These are phyloP conservation scores for Pseudozyma hubeiensis DNA, from an alignment of 1,284 basidiomycete species.

Conservation along the genomic window DNA sequence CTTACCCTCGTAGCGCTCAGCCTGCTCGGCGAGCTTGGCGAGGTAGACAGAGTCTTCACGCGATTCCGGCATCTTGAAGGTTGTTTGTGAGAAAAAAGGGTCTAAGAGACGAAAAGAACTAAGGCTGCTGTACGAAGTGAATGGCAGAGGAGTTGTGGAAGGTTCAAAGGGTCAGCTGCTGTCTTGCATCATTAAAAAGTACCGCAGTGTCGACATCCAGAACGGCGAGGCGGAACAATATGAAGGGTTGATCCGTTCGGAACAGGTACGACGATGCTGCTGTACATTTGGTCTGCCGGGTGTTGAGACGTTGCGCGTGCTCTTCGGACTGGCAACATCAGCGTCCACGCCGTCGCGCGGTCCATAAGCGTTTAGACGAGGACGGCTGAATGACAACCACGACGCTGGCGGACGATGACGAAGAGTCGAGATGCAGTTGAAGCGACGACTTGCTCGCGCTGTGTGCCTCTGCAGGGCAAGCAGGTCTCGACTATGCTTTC, in stretches of 20 bases:
- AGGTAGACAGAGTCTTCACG: conserved; percentile 69
- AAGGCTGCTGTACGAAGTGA: conserved; percentile 9
- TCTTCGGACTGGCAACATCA: no score
- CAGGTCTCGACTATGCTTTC: no score
- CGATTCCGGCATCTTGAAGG: conserved; percentile 62
- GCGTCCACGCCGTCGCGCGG: no score
- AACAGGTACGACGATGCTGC: background rate
- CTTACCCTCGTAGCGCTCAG: conserved; percentile 69
- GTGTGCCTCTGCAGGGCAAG: no score
- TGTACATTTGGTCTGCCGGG: no score
- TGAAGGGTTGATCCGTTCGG: background rate
- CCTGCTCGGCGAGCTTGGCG: conserved; percentile 69
- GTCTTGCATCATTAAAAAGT: background rate
- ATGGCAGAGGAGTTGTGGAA: background rate
- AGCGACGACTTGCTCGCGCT: no score
- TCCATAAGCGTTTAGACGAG: no score
- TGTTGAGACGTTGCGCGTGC: no score
- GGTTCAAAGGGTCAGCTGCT: conserved; percentile 12
- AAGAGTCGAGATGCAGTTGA: no score
- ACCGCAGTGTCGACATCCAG: conserved; percentile 11
- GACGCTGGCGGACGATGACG: no score
- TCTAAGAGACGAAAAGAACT: conserved; percentile 33
- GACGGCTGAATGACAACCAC: no score
- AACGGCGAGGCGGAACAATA: background rate
- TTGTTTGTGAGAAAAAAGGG: conserved; percentile 22